Evolutionary conservation across 2,329 filamentous ascomycete species (phyloP).

Genomic region (Aspergillus sp.): DNA sequence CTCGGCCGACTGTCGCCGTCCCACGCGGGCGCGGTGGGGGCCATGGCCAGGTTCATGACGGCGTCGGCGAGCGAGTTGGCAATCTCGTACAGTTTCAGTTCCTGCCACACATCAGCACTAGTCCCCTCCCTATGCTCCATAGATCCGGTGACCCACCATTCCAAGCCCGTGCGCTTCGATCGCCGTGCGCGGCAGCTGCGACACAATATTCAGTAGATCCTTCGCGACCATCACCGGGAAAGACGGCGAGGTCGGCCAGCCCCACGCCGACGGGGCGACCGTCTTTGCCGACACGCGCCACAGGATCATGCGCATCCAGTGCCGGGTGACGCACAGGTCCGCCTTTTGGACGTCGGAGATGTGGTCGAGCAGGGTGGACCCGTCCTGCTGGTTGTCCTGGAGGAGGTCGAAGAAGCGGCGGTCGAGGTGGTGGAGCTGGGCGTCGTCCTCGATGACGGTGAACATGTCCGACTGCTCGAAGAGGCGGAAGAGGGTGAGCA

Average conservation of each 20-base stretch:
- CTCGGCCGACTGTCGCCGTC: slow-evolving; percentile 20
- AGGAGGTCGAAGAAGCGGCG: slow-evolving; percentile 26
- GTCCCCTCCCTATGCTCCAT: not conserved
- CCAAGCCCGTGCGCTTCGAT: slow-evolving; percentile 52
- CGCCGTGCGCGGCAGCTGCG: slow-evolving; percentile 45
- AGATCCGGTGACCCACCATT: slow-evolving; percentile 24
- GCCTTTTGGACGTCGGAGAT: slow-evolving; percentile 52
- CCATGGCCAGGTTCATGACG: slow-evolving; percentile 17
- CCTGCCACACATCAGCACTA: slow-evolving; percentile 16
- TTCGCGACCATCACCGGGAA: slow-evolving; percentile 46
- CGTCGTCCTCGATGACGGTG: slow-evolving; percentile 42
- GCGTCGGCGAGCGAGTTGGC: slow-evolving; percentile 26
- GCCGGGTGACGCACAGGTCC: slow-evolving; percentile 50
- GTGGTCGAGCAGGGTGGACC: slow-evolving; percentile 36
- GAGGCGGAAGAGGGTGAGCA: slow-evolving; percentile 51
- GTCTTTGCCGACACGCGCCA: slow-evolving; percentile 44
- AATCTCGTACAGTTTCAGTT: slow-evolving; percentile 26
- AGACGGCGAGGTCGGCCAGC: slow-evolving; percentile 5
- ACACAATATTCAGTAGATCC: slow-evolving; percentile 47
- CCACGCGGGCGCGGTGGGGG: slow-evolving; percentile 12
- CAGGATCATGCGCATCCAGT: slow-evolving; percentile 53
- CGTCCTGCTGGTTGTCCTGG: slow-evolving; percentile 46
- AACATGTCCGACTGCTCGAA: slow-evolving; percentile 53
- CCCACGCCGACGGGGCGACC: slow-evolving; percentile 1
- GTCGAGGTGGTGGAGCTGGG: slow-evolving; percentile 24